Evolutionary conservation across 129 eudicot genomes (phyloP).

Genomic region (Helichrysum umbraculigerum): DNA sequence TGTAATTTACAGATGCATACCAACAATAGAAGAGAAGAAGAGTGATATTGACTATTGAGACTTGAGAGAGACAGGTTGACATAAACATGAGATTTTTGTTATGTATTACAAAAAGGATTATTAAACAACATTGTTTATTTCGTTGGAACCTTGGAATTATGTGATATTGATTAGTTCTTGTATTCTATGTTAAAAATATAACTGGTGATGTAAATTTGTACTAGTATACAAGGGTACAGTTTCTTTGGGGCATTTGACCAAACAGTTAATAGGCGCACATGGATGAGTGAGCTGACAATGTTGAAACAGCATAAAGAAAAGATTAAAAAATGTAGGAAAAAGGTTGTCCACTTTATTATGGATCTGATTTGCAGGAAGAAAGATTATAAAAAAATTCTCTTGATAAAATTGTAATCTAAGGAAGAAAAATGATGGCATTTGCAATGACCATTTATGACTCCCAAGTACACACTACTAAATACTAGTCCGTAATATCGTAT

Average conservation of each 20-base stretch:
- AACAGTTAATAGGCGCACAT: constrained; percentile 60
- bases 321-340: constrained; percentile 23
- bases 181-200: neutral
- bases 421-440: constrained; percentile 27
- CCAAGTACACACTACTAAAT: too few species aligned
- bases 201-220: neutral
- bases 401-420: constrained; percentile 34
- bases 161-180: neutral
- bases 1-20: constrained; percentile 13
- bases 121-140: constrained; percentile 25
- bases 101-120: constrained; percentile 25
- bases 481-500: too few species aligned
- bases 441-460: constrained; percentile 20
- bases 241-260: constrained; percentile 45
- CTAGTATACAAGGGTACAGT: constrained; percentile 10
- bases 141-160: constrained; percentile 21
- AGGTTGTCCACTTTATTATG: constrained; percentile 38
- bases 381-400: neutral
- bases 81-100: neutral
- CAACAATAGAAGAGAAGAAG: neutral
- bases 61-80: constrained; percentile 24
- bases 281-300: constrained; percentile 34
- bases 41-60: constrained; percentile 17
- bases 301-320: constrained; percentile 16
- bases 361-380: constrained; percentile 40